These are phyloP conservation scores for Colletotrichum tofieldiae DNA, from an alignment of 2,329 filamentous ascomycete species.

Conservation along the genomic window DNA sequence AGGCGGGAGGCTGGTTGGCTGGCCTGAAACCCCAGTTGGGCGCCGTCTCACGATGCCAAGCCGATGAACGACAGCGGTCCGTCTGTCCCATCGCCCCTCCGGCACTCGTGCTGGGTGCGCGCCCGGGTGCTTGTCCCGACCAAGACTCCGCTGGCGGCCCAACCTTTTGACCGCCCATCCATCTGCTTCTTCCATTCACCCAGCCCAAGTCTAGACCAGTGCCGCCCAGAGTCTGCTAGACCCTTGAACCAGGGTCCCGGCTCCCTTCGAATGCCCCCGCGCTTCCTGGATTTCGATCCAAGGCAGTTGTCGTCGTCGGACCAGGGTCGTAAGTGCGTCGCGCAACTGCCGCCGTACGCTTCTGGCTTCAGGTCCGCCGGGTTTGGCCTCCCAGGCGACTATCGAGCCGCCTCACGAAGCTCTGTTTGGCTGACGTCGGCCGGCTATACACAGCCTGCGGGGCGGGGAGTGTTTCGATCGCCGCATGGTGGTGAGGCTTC, in stretches of 20 bases:
- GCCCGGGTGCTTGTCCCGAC: constrained; percentile 9
- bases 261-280: constrained; percentile 2
- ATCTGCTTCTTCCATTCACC: not conserved
- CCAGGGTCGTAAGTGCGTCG: not conserved
- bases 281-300: constrained; percentile 30
- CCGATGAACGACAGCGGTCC: constrained; percentile 17
- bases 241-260: constrained; percentile 14
- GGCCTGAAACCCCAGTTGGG: constrained; percentile 31
- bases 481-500: constrained; percentile 23
- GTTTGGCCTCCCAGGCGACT: constrained; percentile 48
- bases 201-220: constrained; percentile 14
- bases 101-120: not conserved
- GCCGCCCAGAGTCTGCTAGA: not conserved
- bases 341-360: constrained; percentile 15
- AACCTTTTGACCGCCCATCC: constrained; percentile 8
- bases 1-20: not conserved
- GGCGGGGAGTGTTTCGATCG: not conserved
- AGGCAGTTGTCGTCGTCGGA: constrained; percentile 15
- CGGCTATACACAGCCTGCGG: constrained; percentile 21
- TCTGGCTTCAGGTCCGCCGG: constrained; percentile 49
- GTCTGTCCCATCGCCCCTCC: constrained; percentile 9
- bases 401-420: constrained; percentile 18
- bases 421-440: constrained; percentile 15
- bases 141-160: constrained; percentile 16
- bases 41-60: constrained; percentile 31